phyloP scores from a whole-genome alignment of 257 asterid genomes.

The Lycium barbarum region DNA sequence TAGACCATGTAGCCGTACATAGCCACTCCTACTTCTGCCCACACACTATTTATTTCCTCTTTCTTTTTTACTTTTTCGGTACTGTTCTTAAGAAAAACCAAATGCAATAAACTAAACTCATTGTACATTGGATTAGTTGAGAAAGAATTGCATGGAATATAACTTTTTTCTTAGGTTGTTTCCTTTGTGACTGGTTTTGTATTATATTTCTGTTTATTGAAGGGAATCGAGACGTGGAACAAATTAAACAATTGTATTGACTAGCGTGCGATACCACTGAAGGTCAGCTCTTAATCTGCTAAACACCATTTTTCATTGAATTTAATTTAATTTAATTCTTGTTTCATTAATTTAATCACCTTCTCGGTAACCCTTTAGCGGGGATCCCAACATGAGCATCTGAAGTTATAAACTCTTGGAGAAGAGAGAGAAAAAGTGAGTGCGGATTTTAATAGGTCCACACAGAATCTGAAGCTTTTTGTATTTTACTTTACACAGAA shows the following conservation, averaged over 20 bases:
- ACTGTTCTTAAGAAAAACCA: too few relatives aligned
- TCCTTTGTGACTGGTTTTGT: not conserved
- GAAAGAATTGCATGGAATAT: constrained; percentile 21
- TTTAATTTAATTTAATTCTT: not conserved
- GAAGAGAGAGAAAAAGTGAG: not conserved
- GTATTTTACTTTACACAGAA: constrained; percentile 16
- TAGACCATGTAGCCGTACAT: constrained; percentile 7
- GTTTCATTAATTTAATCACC: constrained; percentile 15
- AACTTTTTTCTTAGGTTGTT: not conserved
- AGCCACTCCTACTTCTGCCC: not conserved
- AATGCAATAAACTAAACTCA: not conserved
- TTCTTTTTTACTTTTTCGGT: not conserved
- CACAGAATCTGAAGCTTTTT: constrained; percentile 32
- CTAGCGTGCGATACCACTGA: constrained; percentile 51
- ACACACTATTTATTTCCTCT: not conserved
- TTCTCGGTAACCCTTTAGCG: not conserved
- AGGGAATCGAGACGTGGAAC: constrained; percentile 32
- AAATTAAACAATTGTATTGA: constrained; percentile 4
- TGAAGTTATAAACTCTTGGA: constrained; percentile 16
- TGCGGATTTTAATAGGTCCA: constrained; percentile 23
- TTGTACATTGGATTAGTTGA: constrained; percentile 29
- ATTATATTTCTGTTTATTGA: constrained; percentile 28
- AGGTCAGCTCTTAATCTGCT: constrained; percentile 61
- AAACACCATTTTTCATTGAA: constrained; percentile 29
- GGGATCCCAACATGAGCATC: constrained; percentile 41